These are phyloP conservation scores for Cucurbita pepo DNA, from an alignment of 306 rosid species.

Conservation along the genomic window DNA sequence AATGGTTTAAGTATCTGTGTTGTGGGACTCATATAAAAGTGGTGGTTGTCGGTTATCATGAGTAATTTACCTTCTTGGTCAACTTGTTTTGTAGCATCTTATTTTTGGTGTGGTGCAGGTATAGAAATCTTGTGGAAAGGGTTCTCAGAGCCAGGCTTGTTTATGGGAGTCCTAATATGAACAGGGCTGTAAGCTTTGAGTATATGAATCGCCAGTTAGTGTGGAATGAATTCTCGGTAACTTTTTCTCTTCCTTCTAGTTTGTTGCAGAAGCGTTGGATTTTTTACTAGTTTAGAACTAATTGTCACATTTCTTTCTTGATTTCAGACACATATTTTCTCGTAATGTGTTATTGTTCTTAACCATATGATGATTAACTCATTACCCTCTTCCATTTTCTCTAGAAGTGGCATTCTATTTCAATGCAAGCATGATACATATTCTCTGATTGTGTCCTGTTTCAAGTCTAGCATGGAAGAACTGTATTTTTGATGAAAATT, in stretches of 20 bases:
- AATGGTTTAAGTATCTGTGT: background rate
- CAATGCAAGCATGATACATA: background rate
- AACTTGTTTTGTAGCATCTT: background rate
- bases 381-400: background rate
- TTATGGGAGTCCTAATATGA: conserved; percentile 94
- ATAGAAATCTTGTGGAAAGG: conserved; percentile 84
- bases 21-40: background rate
- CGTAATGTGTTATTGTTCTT: background rate
- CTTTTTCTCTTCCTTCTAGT: background rate
- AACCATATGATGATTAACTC: background rate
- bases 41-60: background rate
- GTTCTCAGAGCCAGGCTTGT: conserved; percentile 88
- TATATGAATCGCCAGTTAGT: conserved; percentile 97
- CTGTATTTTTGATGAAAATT: background rate
- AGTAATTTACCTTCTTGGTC: background rate
- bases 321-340: background rate
- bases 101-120: conserved; percentile 40
- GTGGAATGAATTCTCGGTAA: conserved; percentile 98
- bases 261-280: background rate
- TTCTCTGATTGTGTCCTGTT: background rate
- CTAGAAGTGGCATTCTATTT: background rate
- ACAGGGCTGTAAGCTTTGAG: conserved; percentile 96
- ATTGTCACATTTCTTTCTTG: background rate
- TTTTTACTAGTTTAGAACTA: background rate
- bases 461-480: no score